Evolutionary conservation across 2,329 filamentous ascomycete species (phyloP).

Genomic region (Coniochaeta ligniaria): DNA sequence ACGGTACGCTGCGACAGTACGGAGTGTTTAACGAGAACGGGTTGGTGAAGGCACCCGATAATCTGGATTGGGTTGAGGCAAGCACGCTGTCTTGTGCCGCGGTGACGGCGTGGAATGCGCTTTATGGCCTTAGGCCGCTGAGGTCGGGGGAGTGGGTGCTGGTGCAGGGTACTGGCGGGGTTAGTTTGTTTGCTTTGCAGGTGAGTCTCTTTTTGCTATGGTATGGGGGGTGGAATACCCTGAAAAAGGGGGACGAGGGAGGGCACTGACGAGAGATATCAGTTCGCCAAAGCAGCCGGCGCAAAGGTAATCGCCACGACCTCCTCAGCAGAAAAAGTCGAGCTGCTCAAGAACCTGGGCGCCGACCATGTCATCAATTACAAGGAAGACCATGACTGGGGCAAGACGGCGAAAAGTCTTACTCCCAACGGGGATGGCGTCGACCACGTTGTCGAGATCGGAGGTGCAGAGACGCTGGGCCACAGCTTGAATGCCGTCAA

Average conservation of each 20-base stretch:
- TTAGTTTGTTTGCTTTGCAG: not conserved
- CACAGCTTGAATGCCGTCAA: constrained; percentile 1
- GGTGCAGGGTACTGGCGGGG: not conserved
- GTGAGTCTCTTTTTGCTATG: too few species aligned
- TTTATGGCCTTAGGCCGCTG: not conserved
- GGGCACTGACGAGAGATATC: too few species aligned
- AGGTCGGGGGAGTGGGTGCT: not conserved
- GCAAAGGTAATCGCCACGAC: not conserved
- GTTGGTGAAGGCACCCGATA: not conserved
- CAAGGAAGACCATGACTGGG: not conserved
- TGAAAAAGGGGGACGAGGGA: too few species aligned
- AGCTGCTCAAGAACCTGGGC: not conserved
- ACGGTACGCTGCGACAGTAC: too few species aligned
- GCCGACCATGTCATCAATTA: constrained; percentile 4
- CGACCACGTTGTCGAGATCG: not conserved
- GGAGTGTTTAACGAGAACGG: not conserved
- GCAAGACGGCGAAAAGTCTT: not conserved
- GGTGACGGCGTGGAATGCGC: constrained; percentile 5
- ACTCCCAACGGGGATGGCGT: not conserved
- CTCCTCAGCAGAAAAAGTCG: not conserved
- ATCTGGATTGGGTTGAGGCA: not conserved
- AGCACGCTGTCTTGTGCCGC: not conserved
- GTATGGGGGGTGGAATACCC: too few species aligned
- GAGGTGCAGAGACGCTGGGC: not conserved
- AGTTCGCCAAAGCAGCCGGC: constrained; percentile 1